These are phyloP conservation scores for Cladosporium austrohemisphaericum DNA, from an alignment of 2,329 filamentous ascomycete genomes.

Conservation along the genomic window DNA sequence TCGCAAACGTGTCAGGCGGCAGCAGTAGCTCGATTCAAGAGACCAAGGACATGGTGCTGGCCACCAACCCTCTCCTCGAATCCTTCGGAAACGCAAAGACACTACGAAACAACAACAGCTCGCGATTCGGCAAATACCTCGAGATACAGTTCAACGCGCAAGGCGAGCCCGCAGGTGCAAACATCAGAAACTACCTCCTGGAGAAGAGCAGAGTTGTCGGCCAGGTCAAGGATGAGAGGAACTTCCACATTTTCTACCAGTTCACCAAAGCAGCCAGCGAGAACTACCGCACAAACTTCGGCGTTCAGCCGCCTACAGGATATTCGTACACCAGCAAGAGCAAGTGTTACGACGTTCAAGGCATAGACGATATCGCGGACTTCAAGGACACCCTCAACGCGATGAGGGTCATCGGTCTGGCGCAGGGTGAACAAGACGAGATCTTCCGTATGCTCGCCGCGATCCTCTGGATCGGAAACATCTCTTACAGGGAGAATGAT, in stretches of 20 bases:
- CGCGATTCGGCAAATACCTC: conserved; percentile 95
- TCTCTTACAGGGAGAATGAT: conserved; percentile 86
- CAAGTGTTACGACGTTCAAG: conserved; percentile 90
- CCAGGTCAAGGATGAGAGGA: conserved; percentile 91
- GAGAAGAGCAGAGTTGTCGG: conserved; percentile 94
- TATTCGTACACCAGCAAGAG: conserved; percentile 92
- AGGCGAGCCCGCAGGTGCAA: conserved; percentile 90
- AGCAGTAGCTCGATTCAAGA: conserved; percentile 82
- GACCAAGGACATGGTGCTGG: conserved; percentile 98
- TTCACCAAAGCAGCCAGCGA: conserved; percentile 93
- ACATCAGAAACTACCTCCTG: conserved; percentile 96
- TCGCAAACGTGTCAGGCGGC: conserved; percentile 91
- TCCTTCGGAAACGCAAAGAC: conserved; percentile 99
- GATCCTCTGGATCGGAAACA: conserved; percentile 91
- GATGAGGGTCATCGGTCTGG: conserved; percentile 90
- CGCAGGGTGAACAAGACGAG: conserved; percentile 84
- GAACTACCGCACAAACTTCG: conserved; percentile 81
- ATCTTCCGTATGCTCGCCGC: conserved; percentile 94
- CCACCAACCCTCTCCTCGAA: conserved; percentile 93
- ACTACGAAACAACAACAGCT: conserved; percentile 96
- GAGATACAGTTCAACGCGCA: conserved; percentile 92
- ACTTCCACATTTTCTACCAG: conserved; percentile 99
- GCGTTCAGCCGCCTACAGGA: conserved; percentile 84
- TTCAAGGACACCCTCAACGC: conserved; percentile 87
- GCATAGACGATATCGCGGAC: conserved; percentile 87